Evolutionary conservation across 371 early-diverging fungal genomes (phyloP), one percentile per base, ranked within the genome.

Genomic region (Mortierella polycephala): DNA sequence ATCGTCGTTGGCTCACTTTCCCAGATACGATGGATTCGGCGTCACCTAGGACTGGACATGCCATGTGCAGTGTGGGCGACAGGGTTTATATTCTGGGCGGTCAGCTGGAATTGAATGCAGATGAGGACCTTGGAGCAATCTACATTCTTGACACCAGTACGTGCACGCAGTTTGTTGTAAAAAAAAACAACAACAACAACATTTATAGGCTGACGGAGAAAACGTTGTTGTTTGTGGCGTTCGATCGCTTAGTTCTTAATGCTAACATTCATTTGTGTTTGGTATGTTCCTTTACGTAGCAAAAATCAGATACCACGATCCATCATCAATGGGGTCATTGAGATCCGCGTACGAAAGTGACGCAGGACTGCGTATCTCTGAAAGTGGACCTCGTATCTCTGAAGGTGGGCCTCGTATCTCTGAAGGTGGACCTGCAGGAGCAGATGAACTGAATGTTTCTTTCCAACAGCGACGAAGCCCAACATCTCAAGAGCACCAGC

Each of bases 1-100:
- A 85, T 37, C 86, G 88, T 61, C 87, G 92, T 54, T 92, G 93
- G 93, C 88, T 89, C 69, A 90, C 87, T 62, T 93, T 93, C 80
- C 90, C 90, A 55, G 88, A 90, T 64, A 91, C 91, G 84, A 85
- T 90, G 6, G 88, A 92, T 7, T 70, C 89, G 16, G 90, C 92
- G 63, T 86, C 91, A 23, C 88, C 92, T 30, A 86, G 92, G 53
- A 82, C 85, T 56, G 88, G 87, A 40, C 85, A 88, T 18, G 85
- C 90, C 0, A 86, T 93, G 76, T 86, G 90, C 20, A 82, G 87
- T n/a, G 85, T 88, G 9, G 85, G 85, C 42, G 88, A 89, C 13
- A 89, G 86, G 60, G 81, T 93, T 55, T 85, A 88, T 62, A 85
- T 93, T 40, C 64, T 91, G 54, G 91, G 92, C 62, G 92, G 93